Conservation (phyloP, 2,329 filamentous ascomycete species). For the Apiospora koreana region DNA sequence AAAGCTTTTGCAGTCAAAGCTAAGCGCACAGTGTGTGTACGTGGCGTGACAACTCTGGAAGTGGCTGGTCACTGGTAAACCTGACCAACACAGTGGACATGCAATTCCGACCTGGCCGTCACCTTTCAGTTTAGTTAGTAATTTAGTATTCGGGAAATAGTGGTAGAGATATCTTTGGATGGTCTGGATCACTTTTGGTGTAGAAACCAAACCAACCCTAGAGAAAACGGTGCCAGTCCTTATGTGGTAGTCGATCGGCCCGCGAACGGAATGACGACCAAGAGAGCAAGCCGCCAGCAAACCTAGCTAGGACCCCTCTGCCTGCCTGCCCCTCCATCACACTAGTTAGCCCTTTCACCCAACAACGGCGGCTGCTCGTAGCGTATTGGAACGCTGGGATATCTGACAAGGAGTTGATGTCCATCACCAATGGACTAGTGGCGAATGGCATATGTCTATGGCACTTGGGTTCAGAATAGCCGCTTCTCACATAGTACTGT, state of each 20-base stretch:
- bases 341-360: not conserved
- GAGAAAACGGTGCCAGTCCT: not conserved
- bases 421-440: not conserved
- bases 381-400: not conserved
- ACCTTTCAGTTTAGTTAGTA: not conserved
- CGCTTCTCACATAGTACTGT: not conserved
- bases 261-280: not conserved
- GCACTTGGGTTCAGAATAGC: not conserved
- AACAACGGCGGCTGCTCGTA: not conserved
- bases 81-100: not conserved
- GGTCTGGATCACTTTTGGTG: not conserved
- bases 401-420: not conserved
- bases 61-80: not conserved
- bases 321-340: not conserved
- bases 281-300: not conserved
- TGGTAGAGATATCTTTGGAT: not conserved
- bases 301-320: not conserved
- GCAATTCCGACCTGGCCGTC: not conserved
- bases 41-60: not conserved
- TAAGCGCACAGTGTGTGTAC: not conserved
- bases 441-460: not conserved
- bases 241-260: constrained; percentile 7
- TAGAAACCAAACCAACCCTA: not conserved
- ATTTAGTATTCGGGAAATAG: not conserved
- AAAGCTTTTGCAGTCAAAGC: not conserved